phyloP scores from a whole-genome alignment of 371 early-diverging fungal species.

The Lichtheimia corymbifera region DNA sequence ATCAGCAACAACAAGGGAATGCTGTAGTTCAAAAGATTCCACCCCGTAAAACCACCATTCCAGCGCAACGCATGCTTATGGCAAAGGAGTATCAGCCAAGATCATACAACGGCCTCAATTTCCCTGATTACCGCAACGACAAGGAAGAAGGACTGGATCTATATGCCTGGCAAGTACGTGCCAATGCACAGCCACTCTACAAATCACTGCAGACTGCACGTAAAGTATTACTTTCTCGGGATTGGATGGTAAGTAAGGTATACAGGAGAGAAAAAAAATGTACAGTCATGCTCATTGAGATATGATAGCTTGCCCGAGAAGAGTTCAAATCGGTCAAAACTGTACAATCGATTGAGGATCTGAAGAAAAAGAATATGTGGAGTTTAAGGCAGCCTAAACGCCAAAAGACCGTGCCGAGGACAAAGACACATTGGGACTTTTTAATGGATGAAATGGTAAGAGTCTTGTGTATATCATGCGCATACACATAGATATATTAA shows the following conservation, averaged over 20 bases:
- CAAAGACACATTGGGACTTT: constrained; percentile 89
- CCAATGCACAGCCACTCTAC: constrained; percentile 70
- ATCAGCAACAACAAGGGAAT: background rate
- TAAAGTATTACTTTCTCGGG: constrained; percentile 77
- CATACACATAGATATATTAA: background rate
- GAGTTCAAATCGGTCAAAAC: constrained; percentile 78
- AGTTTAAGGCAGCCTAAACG: constrained; percentile 79
- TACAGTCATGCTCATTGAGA: background rate
- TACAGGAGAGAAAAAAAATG: background rate
- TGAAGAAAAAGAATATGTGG: constrained; percentile 81
- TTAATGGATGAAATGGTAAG: constrained; percentile 85
- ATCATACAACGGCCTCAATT: constrained; percentile 44
- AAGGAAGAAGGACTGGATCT: constrained; percentile 51
- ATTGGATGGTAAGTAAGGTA: constrained; percentile 70
- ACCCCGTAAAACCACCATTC: constrained; percentile 29
- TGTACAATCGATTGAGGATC: constrained; percentile 74
- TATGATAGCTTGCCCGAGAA: constrained; percentile 72
- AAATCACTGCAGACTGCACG: constrained; percentile 67
- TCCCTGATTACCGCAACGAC: constrained; percentile 35
- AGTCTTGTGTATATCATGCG: constrained; percentile 1
- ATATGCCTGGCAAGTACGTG: constrained; percentile 77
- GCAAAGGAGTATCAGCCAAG: constrained; percentile 36
- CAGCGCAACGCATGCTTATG: constrained; percentile 25
- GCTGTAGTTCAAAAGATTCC: constrained; percentile 4
- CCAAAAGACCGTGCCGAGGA: constrained; percentile 68